Evolutionary conservation across 2,329 filamentous ascomycete genomes (phyloP).

Genomic region (Neofusicoccum umdonicola): DNA sequence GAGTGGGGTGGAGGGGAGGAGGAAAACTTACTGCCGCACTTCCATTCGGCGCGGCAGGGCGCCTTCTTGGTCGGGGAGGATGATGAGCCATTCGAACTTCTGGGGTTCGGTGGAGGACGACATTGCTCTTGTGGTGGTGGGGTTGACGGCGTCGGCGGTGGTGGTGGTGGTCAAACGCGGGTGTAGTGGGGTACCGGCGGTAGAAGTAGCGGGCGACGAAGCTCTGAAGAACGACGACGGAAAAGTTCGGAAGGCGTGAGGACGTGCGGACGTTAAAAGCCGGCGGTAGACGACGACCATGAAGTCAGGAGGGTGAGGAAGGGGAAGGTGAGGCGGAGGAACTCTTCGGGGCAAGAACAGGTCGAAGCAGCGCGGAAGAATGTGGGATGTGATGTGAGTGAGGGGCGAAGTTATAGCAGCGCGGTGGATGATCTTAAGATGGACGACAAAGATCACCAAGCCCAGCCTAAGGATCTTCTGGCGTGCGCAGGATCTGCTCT

Average conservation of each 20-base stretch:
- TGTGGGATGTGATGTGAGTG: neutral
- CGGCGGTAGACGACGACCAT: neutral
- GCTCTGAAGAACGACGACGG: neutral
- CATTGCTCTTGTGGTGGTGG: neutral
- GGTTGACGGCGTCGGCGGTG: neutral
- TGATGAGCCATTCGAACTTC: constrained; percentile 52
- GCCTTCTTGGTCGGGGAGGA: constrained; percentile 45
- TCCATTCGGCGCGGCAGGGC: constrained; percentile 44
- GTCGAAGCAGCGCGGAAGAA: neutral
- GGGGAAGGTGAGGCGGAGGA: neutral
- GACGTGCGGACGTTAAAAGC: neutral
- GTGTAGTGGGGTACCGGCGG: neutral
- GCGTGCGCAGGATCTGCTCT: no score
- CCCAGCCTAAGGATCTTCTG: neutral
- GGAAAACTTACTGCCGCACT: constrained; percentile 31
- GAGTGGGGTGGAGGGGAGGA: neutral
- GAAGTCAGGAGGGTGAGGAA: neutral
- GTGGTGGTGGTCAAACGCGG: constrained; percentile 7
- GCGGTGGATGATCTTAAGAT: neutral
- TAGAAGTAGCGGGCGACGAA: neutral
- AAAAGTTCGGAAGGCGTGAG: neutral
- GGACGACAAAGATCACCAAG: neutral
- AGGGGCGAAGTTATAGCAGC: neutral
- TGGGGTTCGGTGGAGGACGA: constrained; percentile 23
- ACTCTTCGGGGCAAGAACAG: neutral